Evolutionary conservation across 169 alveolate genomes (phyloP).

Genomic region (Plasmodium gonderi): DNA sequence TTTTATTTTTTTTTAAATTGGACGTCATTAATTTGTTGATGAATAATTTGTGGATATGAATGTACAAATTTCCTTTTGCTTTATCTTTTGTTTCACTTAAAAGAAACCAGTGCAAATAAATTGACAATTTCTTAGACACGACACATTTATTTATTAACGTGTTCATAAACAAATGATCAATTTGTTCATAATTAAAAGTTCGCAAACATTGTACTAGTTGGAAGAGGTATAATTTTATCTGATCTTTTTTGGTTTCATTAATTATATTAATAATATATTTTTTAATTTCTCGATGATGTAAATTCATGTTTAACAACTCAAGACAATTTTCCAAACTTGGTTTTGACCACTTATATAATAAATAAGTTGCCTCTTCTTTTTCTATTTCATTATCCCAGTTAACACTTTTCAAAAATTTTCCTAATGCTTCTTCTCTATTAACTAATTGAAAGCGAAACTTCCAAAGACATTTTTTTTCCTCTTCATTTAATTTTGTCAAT

Average conservation of each 20-base stretch:
- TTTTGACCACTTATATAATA: conserved; percentile 71
- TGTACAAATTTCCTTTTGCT: conserved; percentile 37
- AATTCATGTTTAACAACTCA: conserved; percentile 77
- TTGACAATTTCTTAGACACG: conserved; percentile 42
- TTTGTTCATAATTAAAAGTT: conserved; percentile 23
- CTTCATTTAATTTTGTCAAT: conserved; percentile 59
- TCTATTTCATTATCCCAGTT: conserved; percentile 73
- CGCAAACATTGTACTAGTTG: conserved; percentile 55
- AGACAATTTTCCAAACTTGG: conserved; percentile 72
- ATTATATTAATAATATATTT: conserved; percentile 54
- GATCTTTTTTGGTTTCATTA: conserved; percentile 35
- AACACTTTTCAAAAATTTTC: conserved; percentile 75
- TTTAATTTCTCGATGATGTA: conserved; percentile 26
- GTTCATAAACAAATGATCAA: conserved; percentile 35
- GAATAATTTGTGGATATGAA: conserved; percentile 47
- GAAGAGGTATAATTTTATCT: conserved; percentile 46
- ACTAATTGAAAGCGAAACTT: conserved; percentile 67
- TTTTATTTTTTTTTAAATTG: conserved; percentile 13
- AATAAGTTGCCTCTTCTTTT: conserved; percentile 43
- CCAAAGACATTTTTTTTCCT: conserved; percentile 76
- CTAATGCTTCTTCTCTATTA: conserved; percentile 67
- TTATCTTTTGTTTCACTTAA: conserved; percentile 63
- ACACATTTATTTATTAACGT: conserved; percentile 55
- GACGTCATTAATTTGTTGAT: conserved; percentile 49
- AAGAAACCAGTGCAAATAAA: conserved; percentile 63